Conservation (phyloP, 2,329 filamentous ascomycete species). For the Epichloe aotearoae region DNA sequence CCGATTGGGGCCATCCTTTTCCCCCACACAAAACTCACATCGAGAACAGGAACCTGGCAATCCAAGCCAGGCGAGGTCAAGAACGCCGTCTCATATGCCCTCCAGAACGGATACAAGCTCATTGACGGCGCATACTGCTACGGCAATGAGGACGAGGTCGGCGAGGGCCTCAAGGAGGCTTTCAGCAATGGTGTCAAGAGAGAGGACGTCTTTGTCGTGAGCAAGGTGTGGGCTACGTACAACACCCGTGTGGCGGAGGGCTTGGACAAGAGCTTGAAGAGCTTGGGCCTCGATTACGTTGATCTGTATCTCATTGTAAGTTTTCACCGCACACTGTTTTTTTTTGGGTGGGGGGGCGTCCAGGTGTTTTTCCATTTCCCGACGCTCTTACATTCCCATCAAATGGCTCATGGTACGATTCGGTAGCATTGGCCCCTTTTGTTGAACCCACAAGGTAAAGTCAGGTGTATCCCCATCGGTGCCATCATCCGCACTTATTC, state of each 20-base stretch:
- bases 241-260: slow-evolving; percentile 55
- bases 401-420: not conserved
- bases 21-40: not conserved
- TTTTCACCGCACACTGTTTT: slow-evolving; percentile 3
- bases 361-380: not conserved
- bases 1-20: not conserved
- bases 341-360: not conserved
- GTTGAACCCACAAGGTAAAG: slow-evolving; percentile 60
- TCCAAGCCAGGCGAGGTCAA: slow-evolving; percentile 44
- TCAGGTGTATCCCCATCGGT: not conserved
- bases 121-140: slow-evolving; percentile 68
- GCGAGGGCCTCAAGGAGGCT: slow-evolving; percentile 61
- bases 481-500: too few species aligned
- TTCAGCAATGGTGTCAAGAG: slow-evolving; percentile 59
- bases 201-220: slow-evolving; percentile 70
- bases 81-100: slow-evolving; percentile 43
- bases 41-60: slow-evolving; percentile 49
- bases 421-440: slow-evolving; percentile 67
- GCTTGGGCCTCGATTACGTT: slow-evolving; percentile 65
- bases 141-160: slow-evolving; percentile 73
- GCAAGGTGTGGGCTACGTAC: slow-evolving; percentile 77
- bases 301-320: slow-evolving; percentile 60
- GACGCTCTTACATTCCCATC: not conserved
- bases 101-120: slow-evolving; percentile 43
- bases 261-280: slow-evolving; percentile 59